These are phyloP conservation scores for Auricularia cornea DNA, from an alignment of 768 basidiomycete genomes.

Conservation along the genomic window DNA sequence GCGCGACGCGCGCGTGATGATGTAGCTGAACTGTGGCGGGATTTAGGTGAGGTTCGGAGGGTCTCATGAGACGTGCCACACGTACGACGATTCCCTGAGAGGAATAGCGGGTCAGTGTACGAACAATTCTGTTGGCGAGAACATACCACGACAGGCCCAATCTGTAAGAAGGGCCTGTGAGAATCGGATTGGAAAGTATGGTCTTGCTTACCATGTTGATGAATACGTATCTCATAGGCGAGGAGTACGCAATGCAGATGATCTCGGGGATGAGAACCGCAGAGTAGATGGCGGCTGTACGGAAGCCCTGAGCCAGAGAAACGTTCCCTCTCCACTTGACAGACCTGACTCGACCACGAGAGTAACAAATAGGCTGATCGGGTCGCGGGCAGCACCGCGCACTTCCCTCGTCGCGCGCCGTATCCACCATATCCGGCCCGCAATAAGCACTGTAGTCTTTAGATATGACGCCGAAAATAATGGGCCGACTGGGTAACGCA, in stretches of 20 bases:
- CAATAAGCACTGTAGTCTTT: neutral
- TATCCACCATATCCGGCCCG: neutral
- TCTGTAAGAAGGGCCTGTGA: neutral
- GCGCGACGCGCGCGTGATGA: neutral
- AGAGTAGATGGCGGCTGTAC: neutral
- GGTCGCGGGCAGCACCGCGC: neutral
- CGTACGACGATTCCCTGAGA: neutral
- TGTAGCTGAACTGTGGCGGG: neutral
- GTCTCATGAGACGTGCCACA: too few species aligned
- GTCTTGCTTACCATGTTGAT: neutral
- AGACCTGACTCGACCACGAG: neutral
- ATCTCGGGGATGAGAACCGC: neutral
- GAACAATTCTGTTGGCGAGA: too few species aligned
- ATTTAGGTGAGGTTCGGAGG: too few species aligned
- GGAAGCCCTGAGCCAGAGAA: too few species aligned
- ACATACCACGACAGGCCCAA: neutral
- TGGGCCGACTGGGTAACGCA: neutral
- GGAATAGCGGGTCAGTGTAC: too few species aligned
- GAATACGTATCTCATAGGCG: neutral
- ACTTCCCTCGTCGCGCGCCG: neutral
- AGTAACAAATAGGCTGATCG: neutral
- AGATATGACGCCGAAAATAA: too few species aligned
- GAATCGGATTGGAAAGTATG: too few species aligned
- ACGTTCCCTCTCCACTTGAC: too few species aligned
- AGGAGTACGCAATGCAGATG: neutral